Evolutionary conservation across 2,329 filamentous ascomycete genomes (phyloP).

Genomic region (Tolypocladium pustulatum): DNA sequence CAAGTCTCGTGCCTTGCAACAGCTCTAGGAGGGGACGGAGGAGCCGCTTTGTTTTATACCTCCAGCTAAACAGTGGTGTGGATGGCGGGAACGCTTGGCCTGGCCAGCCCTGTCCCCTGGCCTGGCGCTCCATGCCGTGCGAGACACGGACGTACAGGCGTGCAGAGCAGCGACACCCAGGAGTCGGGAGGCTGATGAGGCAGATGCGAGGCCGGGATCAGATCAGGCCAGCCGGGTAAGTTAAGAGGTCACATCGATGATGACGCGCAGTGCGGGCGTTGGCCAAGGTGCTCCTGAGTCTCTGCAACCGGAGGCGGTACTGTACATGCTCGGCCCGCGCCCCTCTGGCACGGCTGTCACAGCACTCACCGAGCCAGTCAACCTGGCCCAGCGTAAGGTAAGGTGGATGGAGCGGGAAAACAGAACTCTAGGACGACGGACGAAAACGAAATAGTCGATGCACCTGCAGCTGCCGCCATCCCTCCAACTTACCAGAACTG

Average conservation of each 20-base stretch:
- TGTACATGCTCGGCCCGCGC: background rate
- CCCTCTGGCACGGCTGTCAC: background rate
- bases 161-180: background rate
- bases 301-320: background rate
- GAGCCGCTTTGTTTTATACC: background rate
- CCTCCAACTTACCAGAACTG: background rate
- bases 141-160: background rate
- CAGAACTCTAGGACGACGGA: background rate
- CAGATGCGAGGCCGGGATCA: background rate
- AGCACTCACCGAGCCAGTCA: background rate
- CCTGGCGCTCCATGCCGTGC: background rate
- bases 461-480: background rate
- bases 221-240: background rate
- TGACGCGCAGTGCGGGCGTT: background rate
- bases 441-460: background rate
- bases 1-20: background rate
- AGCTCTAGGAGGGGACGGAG: background rate
- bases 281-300: background rate
- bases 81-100: background rate
- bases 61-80: background rate
- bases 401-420: no score
- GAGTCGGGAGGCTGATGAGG: background rate
- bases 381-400: background rate
- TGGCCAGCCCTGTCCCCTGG: background rate
- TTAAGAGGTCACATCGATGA: background rate